These are phyloP conservation scores for Umbilicaria muhlenbergii DNA, from an alignment of 495 filamentous ascomycete species.

Conservation along the genomic window DNA sequence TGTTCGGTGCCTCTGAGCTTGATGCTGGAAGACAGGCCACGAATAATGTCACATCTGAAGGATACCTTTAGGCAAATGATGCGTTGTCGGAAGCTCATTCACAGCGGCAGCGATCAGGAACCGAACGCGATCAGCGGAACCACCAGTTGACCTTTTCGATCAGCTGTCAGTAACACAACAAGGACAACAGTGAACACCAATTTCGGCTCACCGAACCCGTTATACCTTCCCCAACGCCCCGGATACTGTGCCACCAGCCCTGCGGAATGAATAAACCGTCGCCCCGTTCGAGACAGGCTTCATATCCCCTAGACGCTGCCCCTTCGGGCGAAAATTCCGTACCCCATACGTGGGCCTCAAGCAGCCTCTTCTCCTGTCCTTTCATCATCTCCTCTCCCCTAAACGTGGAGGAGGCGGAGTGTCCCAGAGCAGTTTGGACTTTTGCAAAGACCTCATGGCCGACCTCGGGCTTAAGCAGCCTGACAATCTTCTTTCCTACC, in stretches of 20 bases:
- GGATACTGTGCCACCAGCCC: slow-evolving; percentile 95
- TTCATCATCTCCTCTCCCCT: slow-evolving; percentile 90
- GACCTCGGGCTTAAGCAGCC: slow-evolving; percentile 46
- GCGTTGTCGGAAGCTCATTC: too few species aligned
- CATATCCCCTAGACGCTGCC: slow-evolving; percentile 24
- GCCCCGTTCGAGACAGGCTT: slow-evolving; percentile 43
- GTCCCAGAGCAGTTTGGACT: slow-evolving; percentile 34
- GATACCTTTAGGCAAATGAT: too few species aligned
- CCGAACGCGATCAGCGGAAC: slow-evolving; percentile 43
- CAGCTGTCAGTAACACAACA: too few species aligned
- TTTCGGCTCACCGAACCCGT: slow-evolving; percentile 44
- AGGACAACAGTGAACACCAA: too few species aligned
- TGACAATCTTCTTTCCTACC: slow-evolving; percentile 51
- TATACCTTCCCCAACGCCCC: slow-evolving; percentile 47
- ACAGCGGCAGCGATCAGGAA: too few species aligned
- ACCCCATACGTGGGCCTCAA: slow-evolving; percentile 61
- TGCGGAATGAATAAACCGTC: slow-evolving; percentile 79
- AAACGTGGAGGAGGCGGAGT: slow-evolving; percentile 36
- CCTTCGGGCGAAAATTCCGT: slow-evolving; percentile 3
- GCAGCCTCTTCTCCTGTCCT: slow-evolving; percentile 44
- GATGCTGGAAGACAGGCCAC: too few species aligned
- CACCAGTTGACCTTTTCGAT: slow-evolving; percentile 68
- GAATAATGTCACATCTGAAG: too few species aligned
- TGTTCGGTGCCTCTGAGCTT: too few species aligned
- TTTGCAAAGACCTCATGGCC: slow-evolving; percentile 45